Evolutionary conservation across 768 basidiomycete genomes (phyloP), one percentile per base, ranked within the genome.

Genomic region (Tubosaeta sp.): DNA sequence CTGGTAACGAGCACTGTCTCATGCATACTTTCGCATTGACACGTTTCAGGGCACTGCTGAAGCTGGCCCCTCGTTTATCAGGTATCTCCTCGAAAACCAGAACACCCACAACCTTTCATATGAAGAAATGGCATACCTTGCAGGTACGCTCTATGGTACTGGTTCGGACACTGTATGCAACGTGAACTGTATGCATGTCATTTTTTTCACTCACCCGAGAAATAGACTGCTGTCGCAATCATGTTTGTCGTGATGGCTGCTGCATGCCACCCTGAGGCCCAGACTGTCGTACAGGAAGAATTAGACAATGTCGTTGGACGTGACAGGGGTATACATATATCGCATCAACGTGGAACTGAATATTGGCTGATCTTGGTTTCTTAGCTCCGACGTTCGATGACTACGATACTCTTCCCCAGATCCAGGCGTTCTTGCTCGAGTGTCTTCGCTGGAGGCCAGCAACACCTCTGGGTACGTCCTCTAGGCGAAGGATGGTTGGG

Each of bases 141-240:
- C 80, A 0, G 84, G 84, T 0, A 74, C 76, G 34, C 79, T 86
- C 66, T 86, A 83, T 53, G 84, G 84, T 26, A 83, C 83, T 33
- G 84, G 84, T 13, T 77, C 80, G 0, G 84, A 84, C 56, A 85
- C 84, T 16, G 74, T 72, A 49, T 33, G 69, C 61, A n/a, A 34
- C 31, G 26, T 17, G 32, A 34, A 11, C 22, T 16, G 31, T 13
- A 1, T 26, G 29, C 9, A 4, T 38, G 2, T 13, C 17, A 33
- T 6, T 29, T 29, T 29, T 29, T 10, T 34, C 22, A 16, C 43
- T 58, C 29, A 55, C 27, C 0, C 29, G 5, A 12, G n/a, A 39
- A 31, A 44, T 43, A 74, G 58, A 85, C 81, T 9, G 80, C 82
- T 5, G 76, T 80, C 9, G 82, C 78, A 0, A 79, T 84, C 53